Conservation (phyloP, 805 yeast species). For the Candida ipomoeae region DNA sequence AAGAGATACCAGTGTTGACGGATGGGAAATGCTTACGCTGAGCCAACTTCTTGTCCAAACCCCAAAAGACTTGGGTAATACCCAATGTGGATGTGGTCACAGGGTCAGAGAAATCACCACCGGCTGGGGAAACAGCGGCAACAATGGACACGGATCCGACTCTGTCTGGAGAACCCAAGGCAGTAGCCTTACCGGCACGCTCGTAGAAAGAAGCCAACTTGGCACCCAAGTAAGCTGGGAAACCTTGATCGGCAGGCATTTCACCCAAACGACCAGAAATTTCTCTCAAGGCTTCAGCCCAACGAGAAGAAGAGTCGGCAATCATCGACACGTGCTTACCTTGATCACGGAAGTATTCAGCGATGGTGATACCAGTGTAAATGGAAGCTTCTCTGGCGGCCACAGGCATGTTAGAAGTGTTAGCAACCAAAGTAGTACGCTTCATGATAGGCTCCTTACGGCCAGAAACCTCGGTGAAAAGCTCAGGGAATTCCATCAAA, state of each 20-base stretch:
- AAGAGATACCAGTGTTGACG: slow-evolving; percentile 91
- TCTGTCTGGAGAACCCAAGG: slow-evolving; percentile 95
- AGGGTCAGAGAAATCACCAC: slow-evolving; percentile 99
- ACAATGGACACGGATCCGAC: slow-evolving; percentile 96
- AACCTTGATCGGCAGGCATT: slow-evolving; percentile 99
- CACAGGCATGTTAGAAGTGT: slow-evolving; percentile 99
- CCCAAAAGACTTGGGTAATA: slow-evolving; percentile 99
- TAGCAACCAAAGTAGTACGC: slow-evolving; percentile 97
- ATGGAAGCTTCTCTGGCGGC: slow-evolving; percentile 99
- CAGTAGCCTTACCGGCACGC: slow-evolving; percentile 96
- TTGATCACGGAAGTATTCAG: slow-evolving; percentile 99
- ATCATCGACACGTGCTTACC: slow-evolving; percentile 99
- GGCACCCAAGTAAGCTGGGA: slow-evolving; percentile 99
- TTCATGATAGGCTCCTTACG: slow-evolving; percentile 98
- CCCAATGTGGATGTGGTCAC: slow-evolving; percentile 98
- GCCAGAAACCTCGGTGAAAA: slow-evolving; percentile 85
- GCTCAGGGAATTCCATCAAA: slow-evolving; percentile 98
- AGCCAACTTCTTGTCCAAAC: slow-evolving; percentile 96
- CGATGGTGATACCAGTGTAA: slow-evolving; percentile 97
- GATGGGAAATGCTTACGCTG: slow-evolving; percentile 99
- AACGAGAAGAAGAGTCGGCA: slow-evolving; percentile 99
- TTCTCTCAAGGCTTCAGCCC: slow-evolving; percentile 99
- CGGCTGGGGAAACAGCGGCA: slow-evolving; percentile 99
- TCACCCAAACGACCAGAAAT: slow-evolving; percentile 99
- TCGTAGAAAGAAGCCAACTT: slow-evolving; percentile 98